Conservation (phyloP, 116 monocot genomes). For the Papilionanthe hybrid region DNA sequence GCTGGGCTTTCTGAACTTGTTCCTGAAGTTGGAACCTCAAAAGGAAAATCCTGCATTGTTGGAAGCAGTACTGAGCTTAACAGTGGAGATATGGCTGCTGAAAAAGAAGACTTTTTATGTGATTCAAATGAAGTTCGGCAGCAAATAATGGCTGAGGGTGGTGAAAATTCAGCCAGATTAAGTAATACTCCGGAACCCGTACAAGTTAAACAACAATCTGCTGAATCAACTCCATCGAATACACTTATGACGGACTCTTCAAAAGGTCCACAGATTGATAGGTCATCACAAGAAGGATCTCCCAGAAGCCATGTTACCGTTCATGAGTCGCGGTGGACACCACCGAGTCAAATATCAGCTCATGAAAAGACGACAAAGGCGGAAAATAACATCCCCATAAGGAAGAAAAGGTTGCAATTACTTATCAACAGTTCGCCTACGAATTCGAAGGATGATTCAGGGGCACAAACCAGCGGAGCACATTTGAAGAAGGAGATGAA, state of each 20-base stretch:
- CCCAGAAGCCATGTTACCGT: conserved; percentile 34
- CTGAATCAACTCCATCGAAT: conserved; percentile 4
- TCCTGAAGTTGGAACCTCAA: conserved; percentile 48
- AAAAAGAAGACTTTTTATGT: conserved; percentile 8
- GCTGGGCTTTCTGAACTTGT: conserved; percentile 65
- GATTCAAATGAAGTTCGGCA: conserved; percentile 5
- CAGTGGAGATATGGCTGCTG: conserved; percentile 12
- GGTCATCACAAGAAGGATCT: conserved; percentile 28
- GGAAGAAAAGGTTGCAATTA: conserved; percentile 26
- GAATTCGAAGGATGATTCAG: conserved; percentile 33
- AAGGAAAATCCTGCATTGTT: neutral
- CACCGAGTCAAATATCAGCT: conserved; percentile 48
- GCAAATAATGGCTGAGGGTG: conserved; percentile 10
- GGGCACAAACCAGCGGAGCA: conserved; percentile 31
- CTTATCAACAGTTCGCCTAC: conserved; percentile 34
- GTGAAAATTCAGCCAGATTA: conserved; percentile 11
- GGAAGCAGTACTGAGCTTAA: conserved; percentile 8
- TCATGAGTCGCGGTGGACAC: conserved; percentile 36
- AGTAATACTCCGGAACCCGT: neutral
- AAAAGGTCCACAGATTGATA: conserved; percentile 5
- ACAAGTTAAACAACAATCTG: conserved; percentile 15
- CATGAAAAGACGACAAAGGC: conserved; percentile 37
- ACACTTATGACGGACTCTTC: neutral
- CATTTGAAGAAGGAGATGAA: conserved; percentile 37
- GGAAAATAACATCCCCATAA: conserved; percentile 8